Percentiles rank a stretch among this genome's conserved stretches.
These are phyloP conservation scores for Carallia pectinifolia DNA, from an alignment of 345 rosid genomes.

Conservation along the genomic window DNA sequence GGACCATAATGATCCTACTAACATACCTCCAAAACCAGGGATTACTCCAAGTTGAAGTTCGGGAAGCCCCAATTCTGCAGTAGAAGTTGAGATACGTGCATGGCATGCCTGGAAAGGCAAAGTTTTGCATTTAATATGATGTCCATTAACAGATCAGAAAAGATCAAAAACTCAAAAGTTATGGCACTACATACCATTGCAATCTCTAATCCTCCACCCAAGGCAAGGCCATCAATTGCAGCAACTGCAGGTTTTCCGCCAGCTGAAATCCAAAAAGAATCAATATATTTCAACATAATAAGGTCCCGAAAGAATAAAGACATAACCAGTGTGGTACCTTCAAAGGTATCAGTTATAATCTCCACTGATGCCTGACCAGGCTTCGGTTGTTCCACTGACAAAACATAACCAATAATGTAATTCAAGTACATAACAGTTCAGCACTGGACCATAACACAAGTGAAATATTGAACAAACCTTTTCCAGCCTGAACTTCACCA, in stretches of 20 bases:
- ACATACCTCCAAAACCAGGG: conserved; percentile 96
- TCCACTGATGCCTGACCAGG: conserved; percentile 65
- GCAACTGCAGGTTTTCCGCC: conserved; percentile 93
- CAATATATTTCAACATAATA: neutral
- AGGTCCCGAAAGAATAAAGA: neutral
- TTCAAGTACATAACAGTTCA: neutral
- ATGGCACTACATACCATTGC: conserved; percentile 63
- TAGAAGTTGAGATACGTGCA: conserved; percentile 82
- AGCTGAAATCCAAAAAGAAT: conserved; percentile 44
- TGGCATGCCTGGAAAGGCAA: conserved; percentile 64
- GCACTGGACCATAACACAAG: conserved; percentile 7
- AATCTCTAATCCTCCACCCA: conserved; percentile 97
- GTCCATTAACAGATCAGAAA: neutral
- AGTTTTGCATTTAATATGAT: conserved; percentile 9
- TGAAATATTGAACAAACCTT: conserved; percentile 36
- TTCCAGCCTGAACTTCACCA: conserved; percentile 59
- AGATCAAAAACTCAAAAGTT: neutral
- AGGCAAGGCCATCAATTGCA: conserved; percentile 97
- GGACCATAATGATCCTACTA: neutral
- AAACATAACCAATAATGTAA: conserved; percentile 16
- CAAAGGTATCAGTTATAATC: conserved; percentile 57
- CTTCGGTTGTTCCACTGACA: conserved; percentile 56
- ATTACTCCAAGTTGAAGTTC: conserved; percentile 92
- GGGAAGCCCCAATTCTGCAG: conserved; percentile 77
- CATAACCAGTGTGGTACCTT: conserved; percentile 49